phyloP scores from a whole-genome alignment of 2,329 filamentous ascomycete genomes.

The Microcyclosporella mali region DNA sequence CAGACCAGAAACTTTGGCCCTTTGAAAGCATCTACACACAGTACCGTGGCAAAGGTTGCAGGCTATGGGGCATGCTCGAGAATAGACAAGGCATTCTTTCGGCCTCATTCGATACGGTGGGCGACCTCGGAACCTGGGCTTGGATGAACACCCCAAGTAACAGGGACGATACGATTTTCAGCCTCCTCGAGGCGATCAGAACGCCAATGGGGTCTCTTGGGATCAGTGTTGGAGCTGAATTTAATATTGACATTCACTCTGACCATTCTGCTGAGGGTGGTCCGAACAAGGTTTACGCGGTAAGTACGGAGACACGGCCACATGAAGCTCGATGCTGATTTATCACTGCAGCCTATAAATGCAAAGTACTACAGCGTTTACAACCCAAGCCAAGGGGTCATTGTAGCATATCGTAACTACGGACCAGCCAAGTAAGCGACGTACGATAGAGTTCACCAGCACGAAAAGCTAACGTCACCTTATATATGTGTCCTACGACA shows the following conservation, averaged over 20 bases:
- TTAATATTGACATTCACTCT: constrained; percentile 5
- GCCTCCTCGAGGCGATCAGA: constrained; percentile 1
- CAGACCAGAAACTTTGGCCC: too few species aligned
- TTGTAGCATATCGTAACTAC: constrained; percentile 10
- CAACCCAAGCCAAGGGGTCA: constrained; percentile 4
- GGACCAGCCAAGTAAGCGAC: constrained; percentile 1
- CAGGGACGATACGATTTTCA: neutral
- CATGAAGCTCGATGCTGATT: neutral
- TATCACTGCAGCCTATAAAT: constrained; percentile 1
- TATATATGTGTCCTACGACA: neutral
- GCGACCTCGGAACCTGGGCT: constrained; percentile 1
- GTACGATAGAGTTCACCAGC: too few species aligned
- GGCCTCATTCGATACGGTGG: neutral
- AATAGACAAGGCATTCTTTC: neutral
- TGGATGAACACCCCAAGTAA: neutral
- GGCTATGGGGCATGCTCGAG: constrained; percentile 3
- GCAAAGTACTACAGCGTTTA: constrained; percentile 8
- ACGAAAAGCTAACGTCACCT: neutral
- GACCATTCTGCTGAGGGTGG: neutral
- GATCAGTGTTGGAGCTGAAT: neutral
- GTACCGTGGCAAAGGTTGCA: constrained; percentile 7
- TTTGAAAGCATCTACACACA: constrained; percentile 1
- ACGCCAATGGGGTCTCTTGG: constrained; percentile 1
- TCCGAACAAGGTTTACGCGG: neutral
- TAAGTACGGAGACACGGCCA: neutral